Evolutionary conservation across 2,329 filamentous ascomycete species (phyloP).

Genomic region (Curvularia sp.): DNA sequence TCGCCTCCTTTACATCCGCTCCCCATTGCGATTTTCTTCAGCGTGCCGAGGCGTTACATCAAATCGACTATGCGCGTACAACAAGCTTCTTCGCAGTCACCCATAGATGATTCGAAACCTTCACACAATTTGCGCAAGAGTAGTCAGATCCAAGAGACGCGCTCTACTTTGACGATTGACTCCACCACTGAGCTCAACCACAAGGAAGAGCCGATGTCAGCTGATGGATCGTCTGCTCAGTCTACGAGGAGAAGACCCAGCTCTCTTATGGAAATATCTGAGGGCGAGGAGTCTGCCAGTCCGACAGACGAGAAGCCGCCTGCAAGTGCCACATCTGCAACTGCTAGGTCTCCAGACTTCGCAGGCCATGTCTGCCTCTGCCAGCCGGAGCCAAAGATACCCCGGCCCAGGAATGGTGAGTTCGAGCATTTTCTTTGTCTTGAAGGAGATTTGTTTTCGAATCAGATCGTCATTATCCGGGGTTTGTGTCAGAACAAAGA

Average conservation of each 20-base stretch:
- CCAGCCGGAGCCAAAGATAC: constrained; percentile 74
- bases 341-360: constrained; percentile 35
- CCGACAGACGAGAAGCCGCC: constrained; percentile 29
- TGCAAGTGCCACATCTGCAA: constrained; percentile 36
- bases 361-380: constrained; percentile 69
- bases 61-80: constrained; percentile 42
- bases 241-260: constrained; percentile 36
- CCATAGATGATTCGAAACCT: constrained; percentile 34
- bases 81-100: constrained; percentile 22
- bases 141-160: constrained; percentile 37
- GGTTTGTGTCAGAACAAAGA: constrained; percentile 34
- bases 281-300: constrained; percentile 24
- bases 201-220: constrained; percentile 27
- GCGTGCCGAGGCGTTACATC: constrained; percentile 46
- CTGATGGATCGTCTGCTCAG: constrained; percentile 28
- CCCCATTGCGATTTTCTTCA: constrained; percentile 45
- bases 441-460: constrained; percentile 10
- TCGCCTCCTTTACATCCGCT: constrained; percentile 25
- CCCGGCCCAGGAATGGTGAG: constrained; percentile 73
- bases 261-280: constrained; percentile 29
- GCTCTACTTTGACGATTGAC: constrained; percentile 27
- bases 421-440: constrained; percentile 38
- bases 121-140: constrained; percentile 39
- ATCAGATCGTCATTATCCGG: constrained; percentile 18
- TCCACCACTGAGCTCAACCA: constrained; percentile 25